Base-by-base conservation (phyloP, 1,284 basidiomycete species). In the Cystobasidium slooffiae region DNA sequence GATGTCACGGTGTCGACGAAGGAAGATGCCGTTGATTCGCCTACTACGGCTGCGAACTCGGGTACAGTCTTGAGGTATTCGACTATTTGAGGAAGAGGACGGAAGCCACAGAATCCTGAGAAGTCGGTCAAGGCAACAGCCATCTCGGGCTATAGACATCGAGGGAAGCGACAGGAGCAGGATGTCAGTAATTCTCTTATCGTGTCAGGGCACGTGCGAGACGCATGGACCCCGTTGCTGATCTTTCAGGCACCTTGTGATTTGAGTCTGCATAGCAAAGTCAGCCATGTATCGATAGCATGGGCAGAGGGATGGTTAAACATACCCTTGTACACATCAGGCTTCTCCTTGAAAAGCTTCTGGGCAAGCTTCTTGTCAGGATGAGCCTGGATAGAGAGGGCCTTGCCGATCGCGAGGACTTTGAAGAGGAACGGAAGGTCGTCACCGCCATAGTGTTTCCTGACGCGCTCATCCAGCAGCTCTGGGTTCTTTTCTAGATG, bases 371-470 rank as follows among this genome's bases (percentile, higher is more conserved):
- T 81, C 86, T 97, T 97, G 84, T 98, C 92, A 6, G 97, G 97
- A 83, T 99, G 97, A 6, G 93, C 93, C 84, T 99, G 96, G 72
- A 99, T 97, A 80, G 92, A 95, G 75, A 99, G 85, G 0, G 96
- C 94, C 82, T 97, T 97, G 79, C 90, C 88, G 78, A 99, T 96
- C 18, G 92, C 91, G 51, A 99, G 88, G 18, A 96, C 89, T 82
- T 97, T 97, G 87, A 97, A 93, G 70, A 97, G 84, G 84, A 96
- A 97, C 0, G 94, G 94, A 10, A 97, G 85, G 79, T 92, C 90
- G 68, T 88, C 84, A 24, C 62, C 79, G 22, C 83, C 83, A 80
- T 89, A 90, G 77, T 89, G 88, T 58, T 84, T 84, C 12, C 86
- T 80, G 69, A 95, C 87, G n/a, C 81, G 82, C 39, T 84, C 79